Conservation (phyloP, 2,329 filamentous ascomycete genomes). For the Colletotrichum salicis region DNA sequence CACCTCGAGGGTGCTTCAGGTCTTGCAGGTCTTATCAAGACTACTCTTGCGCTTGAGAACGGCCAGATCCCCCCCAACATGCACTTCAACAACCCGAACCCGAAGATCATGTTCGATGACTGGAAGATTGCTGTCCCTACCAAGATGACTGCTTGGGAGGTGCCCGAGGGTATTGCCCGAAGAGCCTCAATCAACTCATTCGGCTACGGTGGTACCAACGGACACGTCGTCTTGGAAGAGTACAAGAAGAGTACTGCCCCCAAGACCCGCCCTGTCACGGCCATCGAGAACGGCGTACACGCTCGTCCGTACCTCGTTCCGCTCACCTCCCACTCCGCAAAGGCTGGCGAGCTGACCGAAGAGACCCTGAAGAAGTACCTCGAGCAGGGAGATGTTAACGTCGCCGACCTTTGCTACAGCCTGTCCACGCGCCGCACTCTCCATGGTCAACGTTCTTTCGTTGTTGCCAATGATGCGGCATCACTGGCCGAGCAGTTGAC, state of each 20-base stretch:
- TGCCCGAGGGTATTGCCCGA: slow-evolving; percentile 13
- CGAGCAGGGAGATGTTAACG: slow-evolving; percentile 25
- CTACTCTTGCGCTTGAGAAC: slow-evolving; percentile 39
- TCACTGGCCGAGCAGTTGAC: slow-evolving; percentile 35
- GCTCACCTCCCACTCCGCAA: slow-evolving; percentile 38
- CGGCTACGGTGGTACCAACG: slow-evolving; percentile 47
- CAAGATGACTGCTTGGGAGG: slow-evolving; percentile 10
- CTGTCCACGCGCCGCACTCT: slow-evolving; percentile 38
- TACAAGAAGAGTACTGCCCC: neutral
- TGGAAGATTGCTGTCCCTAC: slow-evolving; percentile 17
- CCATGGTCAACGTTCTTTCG: slow-evolving; percentile 39
- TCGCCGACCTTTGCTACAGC: slow-evolving; percentile 39
- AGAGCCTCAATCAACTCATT: slow-evolving; percentile 49
- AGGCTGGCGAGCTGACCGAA: slow-evolving; percentile 38
- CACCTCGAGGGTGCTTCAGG: slow-evolving; percentile 42
- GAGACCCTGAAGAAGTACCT: slow-evolving; percentile 37
- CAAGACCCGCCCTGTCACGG: neutral
- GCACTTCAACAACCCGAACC: slow-evolving; percentile 39
- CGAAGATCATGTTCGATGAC: slow-evolving; percentile 38
- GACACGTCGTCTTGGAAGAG: neutral
- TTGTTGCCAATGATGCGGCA: slow-evolving; percentile 35
- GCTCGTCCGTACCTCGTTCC: slow-evolving; percentile 38
- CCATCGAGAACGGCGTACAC: slow-evolving; percentile 36
- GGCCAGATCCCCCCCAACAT: slow-evolving; percentile 41
- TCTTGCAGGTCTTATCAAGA: slow-evolving; percentile 42